Evolutionary conservation across 352 stramenopile genomes (phyloP), one percentile per base, ranked within the genome.

Genomic region (Pythium dissimile): DNA sequence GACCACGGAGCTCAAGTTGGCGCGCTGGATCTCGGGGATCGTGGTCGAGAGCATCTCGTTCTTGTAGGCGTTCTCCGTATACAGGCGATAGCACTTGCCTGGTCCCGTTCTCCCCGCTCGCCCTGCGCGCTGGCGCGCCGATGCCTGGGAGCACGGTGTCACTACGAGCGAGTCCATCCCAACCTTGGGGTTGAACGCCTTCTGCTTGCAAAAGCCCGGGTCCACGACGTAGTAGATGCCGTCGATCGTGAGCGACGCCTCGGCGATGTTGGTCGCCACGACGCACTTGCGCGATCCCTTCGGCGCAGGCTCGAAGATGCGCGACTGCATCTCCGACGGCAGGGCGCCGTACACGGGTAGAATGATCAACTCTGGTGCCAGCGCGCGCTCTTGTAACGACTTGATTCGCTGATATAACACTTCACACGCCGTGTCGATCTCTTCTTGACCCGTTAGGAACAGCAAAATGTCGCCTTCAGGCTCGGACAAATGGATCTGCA

Each of bases 261-360:
- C 98, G 1, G 98, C 97, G 67, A 99, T 99, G 76, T 99, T 99
- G 8, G 98, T 99, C 0, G 98, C 97, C 10, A 99, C 90, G 0
- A 99, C 93, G 69, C 94, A 98, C 73, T 99, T 99, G 38, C 98
- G 92, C 2, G 93, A 89, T 23, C 96, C 96, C 52, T 89, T 84
- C 0, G 94, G 94, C 35, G 97, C 94, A 11, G 96, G 97, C 71
- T 99, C 96, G 64, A 99, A 99, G 61, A 99, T 99, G 7, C 94
- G 86, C 12, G 92, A 98, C 75, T 99, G 98, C 95, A 99, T 98
- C 73, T 99, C 97, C 1, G 93, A 98, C 37, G 97, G 97, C 30
- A 99, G 75, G 0, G 97, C 91, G 50, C 94, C 97, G 67, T 99
- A 99, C 5, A 99, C 96, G 8, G 98, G 97, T 0, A 99, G 80